Evolutionary conservation across 805 yeast species (phyloP).

Genomic region (Teunomyces stri): DNA sequence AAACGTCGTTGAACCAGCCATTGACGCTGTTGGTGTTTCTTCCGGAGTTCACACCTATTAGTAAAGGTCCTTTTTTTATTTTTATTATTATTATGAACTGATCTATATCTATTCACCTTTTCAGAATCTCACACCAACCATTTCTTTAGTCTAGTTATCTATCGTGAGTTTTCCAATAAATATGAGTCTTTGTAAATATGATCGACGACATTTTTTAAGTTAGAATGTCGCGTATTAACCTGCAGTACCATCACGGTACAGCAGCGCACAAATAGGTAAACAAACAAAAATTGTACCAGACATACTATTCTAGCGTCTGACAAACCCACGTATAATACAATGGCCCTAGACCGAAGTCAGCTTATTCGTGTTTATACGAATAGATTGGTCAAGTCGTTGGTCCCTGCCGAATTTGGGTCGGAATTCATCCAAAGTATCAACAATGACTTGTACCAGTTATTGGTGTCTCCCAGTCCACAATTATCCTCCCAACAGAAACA

Average conservation of each 20-base stretch:
- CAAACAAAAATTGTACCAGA: background rate
- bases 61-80: background rate
- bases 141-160: background rate
- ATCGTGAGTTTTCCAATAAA: background rate
- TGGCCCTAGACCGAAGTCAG: slow-evolving; percentile 29
- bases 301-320: too few relatives aligned
- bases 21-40: slow-evolving; percentile 64
- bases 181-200: background rate
- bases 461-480: background rate
- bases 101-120: background rate
- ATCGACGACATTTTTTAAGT: background rate
- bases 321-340: background rate
- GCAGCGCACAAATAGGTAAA: background rate
- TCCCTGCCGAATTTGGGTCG: slow-evolving; percentile 37
- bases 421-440: slow-evolving; percentile 31
- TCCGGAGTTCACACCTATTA: slow-evolving; percentile 51
- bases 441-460: slow-evolving; percentile 21
- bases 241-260: slow-evolving; percentile 1
- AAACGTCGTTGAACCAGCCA: slow-evolving; percentile 62
- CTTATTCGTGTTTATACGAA: slow-evolving; percentile 30
- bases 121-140: background rate
- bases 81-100: background rate
- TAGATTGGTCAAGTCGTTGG: slow-evolving; percentile 34
- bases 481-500: slow-evolving; percentile 7
- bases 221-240: background rate